These are phyloP conservation scores for Candida nonsorbophila DNA, from an alignment of 805 yeast genomes.

Conservation along the genomic window DNA sequence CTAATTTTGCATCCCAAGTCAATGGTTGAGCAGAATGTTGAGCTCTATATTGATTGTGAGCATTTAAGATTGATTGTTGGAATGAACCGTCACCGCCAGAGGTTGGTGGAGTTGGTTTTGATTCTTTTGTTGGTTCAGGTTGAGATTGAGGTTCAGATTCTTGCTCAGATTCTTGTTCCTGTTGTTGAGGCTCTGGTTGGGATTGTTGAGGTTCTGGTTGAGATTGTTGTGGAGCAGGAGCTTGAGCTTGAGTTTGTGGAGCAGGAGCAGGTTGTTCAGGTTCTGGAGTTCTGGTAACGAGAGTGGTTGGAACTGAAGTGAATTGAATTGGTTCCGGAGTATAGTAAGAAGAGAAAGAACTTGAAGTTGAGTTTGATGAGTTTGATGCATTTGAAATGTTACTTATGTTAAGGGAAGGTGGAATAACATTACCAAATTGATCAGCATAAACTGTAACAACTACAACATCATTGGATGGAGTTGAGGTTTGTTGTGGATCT, in stretches of 20 bases:
- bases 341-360: conserved; percentile 9
- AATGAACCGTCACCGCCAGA: conserved; percentile 22
- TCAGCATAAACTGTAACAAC: too few relatives aligned
- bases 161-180: conserved; percentile 1
- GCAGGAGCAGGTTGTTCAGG: too few relatives aligned
- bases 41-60: conserved; percentile 57
- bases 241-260: conserved; percentile 2
- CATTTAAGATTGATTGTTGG: conserved; percentile 44
- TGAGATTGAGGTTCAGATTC: conserved; percentile 3
- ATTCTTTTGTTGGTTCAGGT: conserved; percentile 17
- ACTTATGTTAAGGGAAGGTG: too few relatives aligned
- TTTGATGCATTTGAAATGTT: too few relatives aligned
- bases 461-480: too few relatives aligned
- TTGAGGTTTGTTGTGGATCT: too few relatives aligned
- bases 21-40: conserved; percentile 47
- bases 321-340: conserved; percentile 8
- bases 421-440: too few relatives aligned
- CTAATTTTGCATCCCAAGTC: conserved; percentile 51
- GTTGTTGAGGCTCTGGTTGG: conserved; percentile 7
- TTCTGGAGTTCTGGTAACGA: conserved; percentile 7
- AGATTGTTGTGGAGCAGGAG: conserved; percentile 4
- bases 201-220: conserved; percentile 9
- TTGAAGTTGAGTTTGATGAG: conserved; percentile 12
- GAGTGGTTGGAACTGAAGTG: conserved; percentile 9
- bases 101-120: conserved; percentile 9